Base-by-base conservation (phyloP, 352 stramenopile genomes). In the Globisporangium uncinulatum region DNA sequence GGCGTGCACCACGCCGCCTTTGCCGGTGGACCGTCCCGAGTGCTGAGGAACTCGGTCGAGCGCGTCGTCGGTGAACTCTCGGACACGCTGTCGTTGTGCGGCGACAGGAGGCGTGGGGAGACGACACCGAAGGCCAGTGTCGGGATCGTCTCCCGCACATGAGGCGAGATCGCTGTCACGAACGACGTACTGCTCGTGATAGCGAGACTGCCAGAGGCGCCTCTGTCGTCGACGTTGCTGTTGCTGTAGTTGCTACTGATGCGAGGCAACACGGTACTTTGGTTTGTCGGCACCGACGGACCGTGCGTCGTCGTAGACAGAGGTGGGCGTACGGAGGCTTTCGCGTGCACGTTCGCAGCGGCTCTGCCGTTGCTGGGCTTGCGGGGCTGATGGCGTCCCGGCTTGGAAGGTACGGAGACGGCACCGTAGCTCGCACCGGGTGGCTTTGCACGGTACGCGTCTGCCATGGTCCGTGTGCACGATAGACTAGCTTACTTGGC, bases 1-100 rank as follows among this genome's bases (percentile, higher is more conserved):
- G 76, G 79, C 2, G 79, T 87, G 46, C 70, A 79, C 79, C 76
- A 87, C 6, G 79, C 76, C 4, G 67, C 46, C 63, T 83, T 88
- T 0, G 69, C 56, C 2, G 56, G 63, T 2, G 65, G 61, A 3
- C 36, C 50, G 50, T 46, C 24, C 17, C 13, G 42, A n/a, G 11
- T 13, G 9, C 6, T 1, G 20, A 15, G 41, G 32, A 9, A 32
- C 17, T 41, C 31, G 7, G n/a, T 32, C 59, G 6, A 62, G 24
- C 64, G 62, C 21, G 61, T 79, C 11, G 71, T 78, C 10, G 70
- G 71, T 0, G 69, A 79, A 5, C 24, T 69, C 34, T 79, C 71
- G 19, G 59, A 43, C 4, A 57, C 1, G 58, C 66, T 37, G 42
- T 6, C 20, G 13, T 13, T 48, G 6, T 21, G 21, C 11, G 31